A percentile compares a stretch with the other conserved stretches of the same genome.
Evolutionary conservation across 2,329 filamentous ascomycete species (phyloP).

Genomic region (Aspergillus cejpii): DNA sequence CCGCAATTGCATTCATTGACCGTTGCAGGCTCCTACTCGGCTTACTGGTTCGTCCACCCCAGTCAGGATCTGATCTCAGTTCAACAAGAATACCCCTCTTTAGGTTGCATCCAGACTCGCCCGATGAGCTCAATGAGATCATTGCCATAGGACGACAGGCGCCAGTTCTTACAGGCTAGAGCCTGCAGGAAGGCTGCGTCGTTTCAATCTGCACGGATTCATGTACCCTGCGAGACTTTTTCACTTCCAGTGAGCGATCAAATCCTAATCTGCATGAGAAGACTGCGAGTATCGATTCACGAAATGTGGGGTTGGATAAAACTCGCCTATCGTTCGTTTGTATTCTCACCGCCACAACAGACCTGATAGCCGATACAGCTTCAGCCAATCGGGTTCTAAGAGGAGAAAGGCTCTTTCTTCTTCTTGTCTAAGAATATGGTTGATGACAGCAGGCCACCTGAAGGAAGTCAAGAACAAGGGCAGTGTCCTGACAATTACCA

Average conservation of each 20-base stretch:
- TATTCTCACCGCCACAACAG: constrained; percentile 21
- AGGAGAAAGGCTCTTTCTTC: background rate
- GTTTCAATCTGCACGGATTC: background rate
- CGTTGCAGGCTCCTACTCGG: background rate
- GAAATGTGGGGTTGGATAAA: constrained; percentile 21
- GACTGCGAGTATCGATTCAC: constrained; percentile 13
- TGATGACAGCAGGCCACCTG: constrained; percentile 5
- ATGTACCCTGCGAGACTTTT: background rate
- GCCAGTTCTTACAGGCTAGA: background rate
- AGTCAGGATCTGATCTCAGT: background rate
- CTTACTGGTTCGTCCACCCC: background rate
- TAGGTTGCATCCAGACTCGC: background rate
- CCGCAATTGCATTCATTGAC: background rate
- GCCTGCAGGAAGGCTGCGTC: background rate
- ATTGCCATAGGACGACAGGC: background rate
- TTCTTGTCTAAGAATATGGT: constrained; percentile 13
- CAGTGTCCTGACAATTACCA: too few relatives aligned
- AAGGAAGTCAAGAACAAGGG: background rate
- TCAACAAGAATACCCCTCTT: background rate
- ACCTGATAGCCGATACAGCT: constrained; percentile 2
- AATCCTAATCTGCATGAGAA: constrained; percentile 6
- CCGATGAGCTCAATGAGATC: background rate
- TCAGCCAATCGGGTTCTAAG: constrained; percentile 6
- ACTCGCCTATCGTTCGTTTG: constrained; percentile 20
- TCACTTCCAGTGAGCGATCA: constrained; percentile 8